Evolutionary conservation across 495 filamentous ascomycete genomes (phyloP).

Genomic region (Annulohypoxylon moriforme): DNA sequence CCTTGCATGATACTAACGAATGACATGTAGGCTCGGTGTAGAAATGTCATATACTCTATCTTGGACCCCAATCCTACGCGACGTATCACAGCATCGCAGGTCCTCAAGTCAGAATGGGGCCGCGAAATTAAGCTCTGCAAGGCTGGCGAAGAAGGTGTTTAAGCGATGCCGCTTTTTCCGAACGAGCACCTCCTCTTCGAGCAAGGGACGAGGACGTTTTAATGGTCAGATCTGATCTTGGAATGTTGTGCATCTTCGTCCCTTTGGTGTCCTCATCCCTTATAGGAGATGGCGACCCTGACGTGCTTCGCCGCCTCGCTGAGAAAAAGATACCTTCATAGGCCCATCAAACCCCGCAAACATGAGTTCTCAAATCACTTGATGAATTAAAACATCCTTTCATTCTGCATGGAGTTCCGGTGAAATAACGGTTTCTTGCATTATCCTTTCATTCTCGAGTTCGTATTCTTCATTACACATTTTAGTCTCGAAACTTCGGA

Average conservation of each 20-base stretch:
- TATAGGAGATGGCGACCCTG: conserved; percentile 27
- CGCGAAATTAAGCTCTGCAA: conserved; percentile 96
- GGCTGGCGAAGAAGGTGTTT: conserved; percentile 89
- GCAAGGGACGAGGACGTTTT: conserved; percentile 3
- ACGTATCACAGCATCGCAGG: conserved; percentile 94
- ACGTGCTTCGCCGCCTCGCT: conserved; percentile 19
- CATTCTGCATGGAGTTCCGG: conserved; percentile 42
- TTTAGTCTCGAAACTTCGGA: conserved; percentile 37
- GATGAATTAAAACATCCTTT: conserved; percentile 22
- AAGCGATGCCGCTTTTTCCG: conserved; percentile 44
- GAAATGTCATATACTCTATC: conserved; percentile 99
- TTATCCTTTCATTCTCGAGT: conserved; percentile 35
- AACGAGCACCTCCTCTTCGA: conserved; percentile 2
- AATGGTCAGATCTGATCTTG: conserved; percentile 1
- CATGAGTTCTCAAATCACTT: conserved; percentile 22
- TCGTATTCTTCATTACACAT: conserved; percentile 34
- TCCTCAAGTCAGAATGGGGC: conserved; percentile 98
- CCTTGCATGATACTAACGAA: conserved; percentile 35
- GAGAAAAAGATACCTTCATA: conserved; percentile 3
- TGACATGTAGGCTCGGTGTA: conserved; percentile 82
- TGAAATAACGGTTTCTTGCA: conserved; percentile 37
- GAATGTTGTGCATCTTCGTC: conserved; percentile 5
- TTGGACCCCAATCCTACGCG: conserved; percentile 93
- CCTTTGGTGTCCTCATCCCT: conserved; percentile 32
- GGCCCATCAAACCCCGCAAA: background rate